These are phyloP conservation scores for Sicyos baderoa DNA, from an alignment of 306 rosid genomes.

Conservation along the genomic window DNA sequence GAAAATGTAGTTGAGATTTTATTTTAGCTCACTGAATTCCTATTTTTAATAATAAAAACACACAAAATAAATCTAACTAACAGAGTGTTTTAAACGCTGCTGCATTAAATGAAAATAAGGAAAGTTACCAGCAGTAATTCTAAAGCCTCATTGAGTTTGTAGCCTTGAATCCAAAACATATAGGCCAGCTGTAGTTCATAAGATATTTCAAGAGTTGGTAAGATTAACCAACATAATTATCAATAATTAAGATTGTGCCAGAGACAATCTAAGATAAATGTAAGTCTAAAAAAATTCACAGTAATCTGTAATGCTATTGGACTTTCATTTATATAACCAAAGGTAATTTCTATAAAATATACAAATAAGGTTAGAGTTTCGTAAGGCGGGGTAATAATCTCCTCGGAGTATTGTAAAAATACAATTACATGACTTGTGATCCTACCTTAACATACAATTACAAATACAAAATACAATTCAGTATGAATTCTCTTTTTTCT, in stretches of 20 bases:
- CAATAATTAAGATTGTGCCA: no score
- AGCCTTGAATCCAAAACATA: slow-evolving; percentile 91
- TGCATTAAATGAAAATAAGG: slow-evolving; percentile 12
- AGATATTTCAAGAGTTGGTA: slow-evolving; percentile 21
- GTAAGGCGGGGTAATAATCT: background rate
- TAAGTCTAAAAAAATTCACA: no score
- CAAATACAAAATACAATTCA: background rate
- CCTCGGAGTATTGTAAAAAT: background rate
- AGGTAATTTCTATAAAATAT: no score
- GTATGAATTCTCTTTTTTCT: background rate
- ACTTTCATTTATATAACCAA: no score
- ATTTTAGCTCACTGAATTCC: background rate
- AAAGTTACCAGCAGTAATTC: slow-evolving; percentile 60
- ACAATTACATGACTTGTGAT: background rate
- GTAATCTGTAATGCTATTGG: no score
- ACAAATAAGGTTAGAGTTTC: no score
- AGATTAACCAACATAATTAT: background rate
- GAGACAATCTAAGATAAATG: no score
- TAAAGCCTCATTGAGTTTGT: slow-evolving; percentile 53
- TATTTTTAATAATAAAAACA: background rate
- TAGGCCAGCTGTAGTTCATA: slow-evolving; percentile 68
- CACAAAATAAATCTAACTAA: background rate
- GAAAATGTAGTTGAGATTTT: background rate
- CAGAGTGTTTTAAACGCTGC: no score
- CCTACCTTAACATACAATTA: background rate